Evolutionary conservation across 2,329 filamentous ascomycete species (phyloP).

Genomic region (Sclerotinia subarctica): DNA sequence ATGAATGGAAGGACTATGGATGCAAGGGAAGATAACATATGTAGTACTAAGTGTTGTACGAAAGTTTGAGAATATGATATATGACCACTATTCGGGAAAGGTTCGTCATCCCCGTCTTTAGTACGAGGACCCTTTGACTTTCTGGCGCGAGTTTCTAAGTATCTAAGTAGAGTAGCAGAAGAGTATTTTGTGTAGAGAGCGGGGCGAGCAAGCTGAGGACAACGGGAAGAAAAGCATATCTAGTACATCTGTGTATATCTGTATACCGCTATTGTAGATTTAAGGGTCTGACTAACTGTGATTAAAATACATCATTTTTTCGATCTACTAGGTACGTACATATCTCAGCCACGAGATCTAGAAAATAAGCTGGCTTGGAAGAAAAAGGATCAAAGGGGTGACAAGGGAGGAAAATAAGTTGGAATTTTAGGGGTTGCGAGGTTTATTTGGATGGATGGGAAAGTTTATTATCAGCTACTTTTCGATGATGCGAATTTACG

Average conservation of each 20-base stretch:
- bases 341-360: not conserved
- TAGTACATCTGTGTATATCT: not conserved
- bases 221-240: not conserved
- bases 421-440: not conserved
- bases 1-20: not conserved
- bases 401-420: not conserved
- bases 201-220: not conserved
- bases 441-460: not conserved
- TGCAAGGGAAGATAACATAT: too few species aligned
- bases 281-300: not conserved
- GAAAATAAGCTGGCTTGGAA: not conserved
- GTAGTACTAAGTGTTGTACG: too few species aligned
- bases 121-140: not conserved
- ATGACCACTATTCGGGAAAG: not conserved
- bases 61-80: not conserved
- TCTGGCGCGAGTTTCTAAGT: not conserved
- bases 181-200: not conserved
- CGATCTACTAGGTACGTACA: not conserved
- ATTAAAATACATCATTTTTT: not conserved
- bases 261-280: not conserved
- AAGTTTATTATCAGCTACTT: not conserved
- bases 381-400: too few species aligned
- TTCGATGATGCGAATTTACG: not conserved
- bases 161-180: too few species aligned
- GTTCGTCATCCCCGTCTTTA: not conserved